phyloP scores from a whole-genome alignment of 2,329 filamentous ascomycete genomes.

The Fusarium torreyae region DNA sequence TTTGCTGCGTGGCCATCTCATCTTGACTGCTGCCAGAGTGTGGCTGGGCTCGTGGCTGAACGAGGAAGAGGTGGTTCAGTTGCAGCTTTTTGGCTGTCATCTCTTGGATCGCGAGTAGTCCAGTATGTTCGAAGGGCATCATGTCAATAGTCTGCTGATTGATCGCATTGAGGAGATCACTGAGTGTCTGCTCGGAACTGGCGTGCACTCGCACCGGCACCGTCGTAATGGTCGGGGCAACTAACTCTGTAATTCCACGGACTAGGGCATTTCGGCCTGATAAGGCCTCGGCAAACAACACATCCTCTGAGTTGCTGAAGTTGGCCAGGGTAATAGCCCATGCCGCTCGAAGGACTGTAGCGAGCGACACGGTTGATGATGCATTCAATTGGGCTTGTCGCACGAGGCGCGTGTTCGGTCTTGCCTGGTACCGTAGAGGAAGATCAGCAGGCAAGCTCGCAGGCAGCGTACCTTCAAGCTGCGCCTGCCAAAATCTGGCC shows the following conservation, averaged over 20 bases:
- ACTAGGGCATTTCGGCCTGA: constrained; percentile 18
- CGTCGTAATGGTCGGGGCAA: constrained; percentile 17
- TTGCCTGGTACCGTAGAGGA: constrained; percentile 19
- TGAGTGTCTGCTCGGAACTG: constrained; percentile 15
- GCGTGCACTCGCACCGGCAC: constrained; percentile 15
- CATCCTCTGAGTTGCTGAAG: constrained; percentile 19
- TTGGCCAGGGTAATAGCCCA: constrained; percentile 19
- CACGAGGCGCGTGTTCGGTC: constrained; percentile 15
- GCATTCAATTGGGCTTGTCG: constrained; percentile 14
- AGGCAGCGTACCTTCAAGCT: constrained; percentile 18
- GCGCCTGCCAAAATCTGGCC: constrained; percentile 14
- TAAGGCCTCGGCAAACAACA: constrained; percentile 16
- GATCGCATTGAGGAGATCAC: constrained; percentile 8
- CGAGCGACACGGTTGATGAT: constrained; percentile 14
- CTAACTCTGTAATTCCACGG: constrained; percentile 18
- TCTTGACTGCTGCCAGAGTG: constrained; percentile 17
- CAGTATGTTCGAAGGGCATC: constrained; percentile 22
- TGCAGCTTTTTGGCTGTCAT: constrained; percentile 19
- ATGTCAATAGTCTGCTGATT: constrained; percentile 20
- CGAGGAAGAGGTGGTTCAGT: constrained; percentile 17
- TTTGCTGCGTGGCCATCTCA: constrained; percentile 17
- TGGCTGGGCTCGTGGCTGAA: constrained; percentile 15
- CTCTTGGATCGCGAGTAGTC: constrained; percentile 19
- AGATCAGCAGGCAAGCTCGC: constrained; percentile 15
- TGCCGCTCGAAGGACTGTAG: constrained; percentile 19